phyloP scores from a whole-genome alignment of 176 grass and related monocot genomes.

The Musa beccarii region DNA sequence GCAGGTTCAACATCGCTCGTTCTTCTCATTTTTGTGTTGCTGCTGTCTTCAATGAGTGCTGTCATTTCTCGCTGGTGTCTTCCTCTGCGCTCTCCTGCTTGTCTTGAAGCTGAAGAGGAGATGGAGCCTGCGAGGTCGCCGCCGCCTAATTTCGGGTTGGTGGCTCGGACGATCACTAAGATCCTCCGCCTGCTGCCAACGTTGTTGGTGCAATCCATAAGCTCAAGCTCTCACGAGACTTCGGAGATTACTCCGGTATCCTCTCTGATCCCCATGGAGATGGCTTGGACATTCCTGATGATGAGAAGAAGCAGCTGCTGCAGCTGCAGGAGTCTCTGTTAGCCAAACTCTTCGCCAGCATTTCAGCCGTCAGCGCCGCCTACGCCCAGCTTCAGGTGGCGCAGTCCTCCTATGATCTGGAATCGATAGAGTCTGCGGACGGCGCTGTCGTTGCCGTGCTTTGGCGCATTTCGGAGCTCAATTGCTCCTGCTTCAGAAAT shows the following conservation, averaged over 20 bases:
- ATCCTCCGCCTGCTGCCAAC: background rate
- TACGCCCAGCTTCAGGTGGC: background rate
- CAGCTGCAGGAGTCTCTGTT: background rate
- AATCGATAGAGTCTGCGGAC: background rate
- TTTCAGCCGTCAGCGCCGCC: background rate
- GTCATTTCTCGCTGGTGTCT: too few relatives aligned
- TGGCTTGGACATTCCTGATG: background rate
- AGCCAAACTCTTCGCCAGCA: background rate
- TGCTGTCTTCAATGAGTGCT: too few relatives aligned
- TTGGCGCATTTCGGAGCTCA: background rate
- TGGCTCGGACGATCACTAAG: background rate
- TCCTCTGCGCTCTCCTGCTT: too few relatives aligned
- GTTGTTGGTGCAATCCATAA: background rate
- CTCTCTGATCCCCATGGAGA: background rate
- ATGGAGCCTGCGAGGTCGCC: background rate
- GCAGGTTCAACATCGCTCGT: too few relatives aligned
- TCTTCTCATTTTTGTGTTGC: too few relatives aligned
- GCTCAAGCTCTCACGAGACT: background rate
- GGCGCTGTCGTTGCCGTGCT: background rate
- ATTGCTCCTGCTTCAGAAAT: background rate
- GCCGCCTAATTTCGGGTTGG: background rate
- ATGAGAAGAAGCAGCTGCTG: background rate
- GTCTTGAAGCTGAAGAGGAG: too few relatives aligned
- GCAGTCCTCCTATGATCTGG: background rate
- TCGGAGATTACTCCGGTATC: background rate